Evolutionary conservation across 1,139 yeast species (phyloP), one percentile per base, ranked within the genome.

Genomic region (Candida tunisiensis): DNA sequence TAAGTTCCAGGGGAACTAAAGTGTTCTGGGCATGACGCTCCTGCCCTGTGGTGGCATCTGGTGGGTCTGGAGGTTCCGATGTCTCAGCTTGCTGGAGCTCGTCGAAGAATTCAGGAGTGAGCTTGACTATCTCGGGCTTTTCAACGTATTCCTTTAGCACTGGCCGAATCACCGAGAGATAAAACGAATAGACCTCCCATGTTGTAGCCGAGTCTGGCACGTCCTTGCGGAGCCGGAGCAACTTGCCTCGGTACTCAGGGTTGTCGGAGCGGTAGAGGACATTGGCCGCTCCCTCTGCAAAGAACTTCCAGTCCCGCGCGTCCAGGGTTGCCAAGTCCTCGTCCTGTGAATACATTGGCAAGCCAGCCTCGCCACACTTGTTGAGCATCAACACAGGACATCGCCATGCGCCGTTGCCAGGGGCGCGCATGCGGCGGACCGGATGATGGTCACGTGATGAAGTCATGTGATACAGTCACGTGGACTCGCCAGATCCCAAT

Each of bases 231-330:
- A 20, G 8, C 7, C 22, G 22, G 9, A 20, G 9, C 13, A 12
- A 8, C 15, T 5, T 13, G 14, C 22, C 22, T 3, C 14, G 22
- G 8, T 20, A 20, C 22, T 20, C 22, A 4, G 22, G 8, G 8
- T 20, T 7, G 5, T 11, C 9, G n/a, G n/a, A n/a, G n/a, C n/a
- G n/a, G 14, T 20, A 20, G 9, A 20, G 22, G 4, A 14, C 22
- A 20, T 20, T 20, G 22, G 22, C 22, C 9, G n/a, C 11, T 10
- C 22, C 22, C n/a, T 20, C 22, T 6, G 22, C 22, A 20, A 20
- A 20, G 7, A 7, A 20, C 22, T 4, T n/a, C 22, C 22, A 20
- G 4, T 14, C n/a, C n/a, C n/a, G n/a, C n/a, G n/a, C n/a, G n/a
- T n/a, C n/a, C n/a, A n/a, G n/a, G n/a, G n/a, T n/a, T n/a, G n/a